A percentile compares a stretch with the other conserved stretches of the same genome.
Conservation (phyloP, 2,329 filamentous ascomycete genomes). For the Aureobasidium sp. region DNA sequence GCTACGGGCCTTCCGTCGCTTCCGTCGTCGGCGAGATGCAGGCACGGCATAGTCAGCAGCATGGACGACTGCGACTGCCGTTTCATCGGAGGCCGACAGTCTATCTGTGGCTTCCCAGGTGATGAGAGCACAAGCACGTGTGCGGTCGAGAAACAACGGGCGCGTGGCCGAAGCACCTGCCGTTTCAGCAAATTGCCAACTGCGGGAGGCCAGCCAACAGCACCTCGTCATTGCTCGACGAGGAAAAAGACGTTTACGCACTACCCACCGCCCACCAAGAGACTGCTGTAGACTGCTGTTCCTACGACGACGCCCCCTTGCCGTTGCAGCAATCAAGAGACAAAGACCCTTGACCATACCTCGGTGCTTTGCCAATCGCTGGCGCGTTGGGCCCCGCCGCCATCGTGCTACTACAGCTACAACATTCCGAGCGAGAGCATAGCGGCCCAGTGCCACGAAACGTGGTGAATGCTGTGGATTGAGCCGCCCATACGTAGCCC, state of each 20-base stretch:
- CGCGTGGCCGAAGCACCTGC: constrained; percentile 15
- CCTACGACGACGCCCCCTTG: constrained; percentile 14
- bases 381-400: constrained; percentile 9
- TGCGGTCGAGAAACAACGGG: constrained; percentile 14
- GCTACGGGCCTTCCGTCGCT: neutral
- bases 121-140: constrained; percentile 9
- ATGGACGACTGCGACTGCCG: constrained; percentile 4
- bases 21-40: neutral
- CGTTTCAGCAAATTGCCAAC: constrained; percentile 16
- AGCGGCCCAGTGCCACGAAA: constrained; percentile 7
- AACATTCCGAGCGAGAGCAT: constrained; percentile 10
- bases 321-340: neutral
- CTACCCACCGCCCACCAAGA: neutral
- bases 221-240: constrained; percentile 9
- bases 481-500: constrained; percentile 6
- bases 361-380: neutral
- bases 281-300: constrained; percentile 9
- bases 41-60: neutral
- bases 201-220: constrained; percentile 15
- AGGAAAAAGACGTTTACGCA: constrained; percentile 10
- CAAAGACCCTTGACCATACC: constrained; percentile 13
- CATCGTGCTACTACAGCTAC: constrained; percentile 13
- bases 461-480: constrained; percentile 1
- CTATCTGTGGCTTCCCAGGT: constrained; percentile 2
- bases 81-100: neutral